A percentile compares a stretch with the other conserved stretches of the same genome.
phyloP scores from a whole-genome alignment of 1,284 basidiomycete species.

The Phaffia rhodozyma region DNA sequence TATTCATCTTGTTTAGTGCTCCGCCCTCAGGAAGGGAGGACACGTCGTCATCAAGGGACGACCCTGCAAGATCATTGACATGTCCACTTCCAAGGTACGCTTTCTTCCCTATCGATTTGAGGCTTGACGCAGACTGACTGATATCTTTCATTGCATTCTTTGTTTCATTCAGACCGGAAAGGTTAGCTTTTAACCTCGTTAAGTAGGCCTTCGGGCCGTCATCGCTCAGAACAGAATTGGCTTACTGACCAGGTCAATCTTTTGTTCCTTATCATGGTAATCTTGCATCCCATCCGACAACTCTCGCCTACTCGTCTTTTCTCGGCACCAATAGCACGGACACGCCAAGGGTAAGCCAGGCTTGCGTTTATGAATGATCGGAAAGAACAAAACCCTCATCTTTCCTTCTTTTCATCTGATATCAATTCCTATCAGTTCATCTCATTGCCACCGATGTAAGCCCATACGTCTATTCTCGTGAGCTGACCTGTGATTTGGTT shows the following conservation, averaged over 20 bases:
- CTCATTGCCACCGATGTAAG: slow-evolving; percentile 89
- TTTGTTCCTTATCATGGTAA: no score
- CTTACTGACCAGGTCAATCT: no score
- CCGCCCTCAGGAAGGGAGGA: slow-evolving; percentile 79
- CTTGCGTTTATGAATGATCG: no score
- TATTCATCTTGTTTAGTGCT: slow-evolving; percentile 57
- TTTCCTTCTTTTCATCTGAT: no score
- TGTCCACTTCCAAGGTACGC: slow-evolving; percentile 87
- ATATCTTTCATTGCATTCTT: no score
- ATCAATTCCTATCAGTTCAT: slow-evolving; percentile 49
- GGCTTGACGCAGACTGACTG: no score
- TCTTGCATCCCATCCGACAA: neutral
- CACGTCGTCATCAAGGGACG: slow-evolving; percentile 97
- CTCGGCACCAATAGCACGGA: slow-evolving; percentile 50
- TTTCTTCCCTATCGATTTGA: neutral
- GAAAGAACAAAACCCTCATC: no score
- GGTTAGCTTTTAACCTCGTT: no score
- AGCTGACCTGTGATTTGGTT: no score
- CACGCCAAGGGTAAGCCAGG: slow-evolving; percentile 62
- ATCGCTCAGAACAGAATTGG: no score
- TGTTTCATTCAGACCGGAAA: slow-evolving; percentile 39
- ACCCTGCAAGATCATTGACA: slow-evolving; percentile 94
- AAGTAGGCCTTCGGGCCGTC: no score
- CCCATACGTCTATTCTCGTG: slow-evolving; percentile 21
- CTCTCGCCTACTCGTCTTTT: slow-evolving; percentile 19